Evolutionary conservation across 768 basidiomycete genomes (phyloP).

Genomic region (Favolaschia claudopus): DNA sequence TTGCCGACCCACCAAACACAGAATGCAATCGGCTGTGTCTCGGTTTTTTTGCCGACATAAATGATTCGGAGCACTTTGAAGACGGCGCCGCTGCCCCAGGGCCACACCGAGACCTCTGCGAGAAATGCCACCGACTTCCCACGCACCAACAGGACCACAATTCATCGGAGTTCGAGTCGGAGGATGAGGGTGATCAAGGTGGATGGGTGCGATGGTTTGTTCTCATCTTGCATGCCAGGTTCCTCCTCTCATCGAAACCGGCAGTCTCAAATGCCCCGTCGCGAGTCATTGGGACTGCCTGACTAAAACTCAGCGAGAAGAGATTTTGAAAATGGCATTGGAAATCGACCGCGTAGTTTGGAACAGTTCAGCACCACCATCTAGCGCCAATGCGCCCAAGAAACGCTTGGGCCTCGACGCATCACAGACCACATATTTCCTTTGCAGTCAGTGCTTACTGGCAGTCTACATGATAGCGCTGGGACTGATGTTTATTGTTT

Average conservation of each 20-base stretch:
- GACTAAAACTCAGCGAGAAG: slow-evolving; percentile 68
- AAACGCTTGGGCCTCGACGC: slow-evolving; percentile 56
- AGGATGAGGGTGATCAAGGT: slow-evolving; percentile 66
- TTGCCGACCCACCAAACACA: too few species aligned
- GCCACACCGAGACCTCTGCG: slow-evolving; percentile 69
- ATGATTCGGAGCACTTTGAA: slow-evolving; percentile 68
- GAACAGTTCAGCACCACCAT: slow-evolving; percentile 31
- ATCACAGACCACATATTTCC: slow-evolving; percentile 77
- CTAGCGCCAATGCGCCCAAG: slow-evolving; percentile 40
- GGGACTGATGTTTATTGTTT: neutral
- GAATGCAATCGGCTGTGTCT: too few species aligned
- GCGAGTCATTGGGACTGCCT: slow-evolving; percentile 82
- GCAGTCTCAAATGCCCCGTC: slow-evolving; percentile 80
- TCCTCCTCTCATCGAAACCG: slow-evolving; percentile 21
- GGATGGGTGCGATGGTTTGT: slow-evolving; percentile 88
- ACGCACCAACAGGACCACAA: slow-evolving; percentile 65
- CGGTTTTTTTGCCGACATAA: too few species aligned
- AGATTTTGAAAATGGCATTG: slow-evolving; percentile 74
- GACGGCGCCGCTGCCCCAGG: slow-evolving; percentile 57
- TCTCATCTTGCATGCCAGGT: neutral
- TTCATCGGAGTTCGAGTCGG: slow-evolving; percentile 60
- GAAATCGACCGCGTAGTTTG: slow-evolving; percentile 55
- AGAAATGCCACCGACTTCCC: slow-evolving; percentile 72
- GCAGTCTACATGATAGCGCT: too few species aligned
- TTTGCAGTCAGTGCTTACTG: slow-evolving; percentile 78